Percentiles rank a stretch among this genome's conserved stretches.
These are phyloP conservation scores for Cladosporium velox DNA, from an alignment of 2,329 filamentous ascomycete species.

Conservation along the genomic window DNA sequence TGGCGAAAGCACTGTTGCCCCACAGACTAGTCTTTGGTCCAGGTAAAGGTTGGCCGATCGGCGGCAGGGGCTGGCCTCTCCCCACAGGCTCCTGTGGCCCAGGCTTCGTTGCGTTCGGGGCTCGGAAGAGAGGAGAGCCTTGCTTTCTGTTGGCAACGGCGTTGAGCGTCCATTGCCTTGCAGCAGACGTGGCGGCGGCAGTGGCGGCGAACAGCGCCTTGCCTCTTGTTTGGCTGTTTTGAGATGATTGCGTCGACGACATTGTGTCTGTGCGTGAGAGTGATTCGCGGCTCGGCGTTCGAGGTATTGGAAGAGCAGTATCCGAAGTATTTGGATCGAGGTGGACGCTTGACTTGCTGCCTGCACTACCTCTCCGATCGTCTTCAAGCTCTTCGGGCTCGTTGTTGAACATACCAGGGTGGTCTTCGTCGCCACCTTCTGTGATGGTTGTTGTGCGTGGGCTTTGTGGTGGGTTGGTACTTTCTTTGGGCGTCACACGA, in stretches of 20 bases:
- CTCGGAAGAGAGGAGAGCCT: slow-evolving; percentile 12
- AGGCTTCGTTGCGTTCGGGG: slow-evolving; percentile 7
- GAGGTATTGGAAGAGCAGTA: slow-evolving; percentile 6
- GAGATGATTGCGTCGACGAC: slow-evolving; percentile 14
- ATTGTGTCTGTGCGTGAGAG: slow-evolving; percentile 12
- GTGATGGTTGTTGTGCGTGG: background rate
- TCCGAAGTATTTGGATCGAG: slow-evolving; percentile 5
- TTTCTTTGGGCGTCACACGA: slow-evolving; percentile 3
- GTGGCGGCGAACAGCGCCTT: slow-evolving; percentile 36
- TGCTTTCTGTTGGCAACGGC: slow-evolving; percentile 29
- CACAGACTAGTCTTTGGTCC: slow-evolving; percentile 33
- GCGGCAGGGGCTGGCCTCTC: slow-evolving; percentile 77
- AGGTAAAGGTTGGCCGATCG: slow-evolving; percentile 77
- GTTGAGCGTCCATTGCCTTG: slow-evolving; percentile 37
- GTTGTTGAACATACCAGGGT: background rate
- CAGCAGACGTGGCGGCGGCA: slow-evolving; percentile 37
- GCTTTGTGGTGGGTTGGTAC: background rate
- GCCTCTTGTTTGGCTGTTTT: slow-evolving; percentile 23
- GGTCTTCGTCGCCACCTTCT: slow-evolving; percentile 7
- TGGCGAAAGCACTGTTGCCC: slow-evolving; percentile 12
- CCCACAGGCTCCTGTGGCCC: slow-evolving; percentile 69
- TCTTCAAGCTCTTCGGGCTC: slow-evolving; percentile 3
- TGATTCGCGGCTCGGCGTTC: slow-evolving; percentile 12
- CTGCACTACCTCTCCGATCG: slow-evolving; percentile 10
- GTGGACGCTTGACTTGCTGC: slow-evolving; percentile 6